Conservation (phyloP, 805 yeast genomes). For the Candida maris region DNA sequence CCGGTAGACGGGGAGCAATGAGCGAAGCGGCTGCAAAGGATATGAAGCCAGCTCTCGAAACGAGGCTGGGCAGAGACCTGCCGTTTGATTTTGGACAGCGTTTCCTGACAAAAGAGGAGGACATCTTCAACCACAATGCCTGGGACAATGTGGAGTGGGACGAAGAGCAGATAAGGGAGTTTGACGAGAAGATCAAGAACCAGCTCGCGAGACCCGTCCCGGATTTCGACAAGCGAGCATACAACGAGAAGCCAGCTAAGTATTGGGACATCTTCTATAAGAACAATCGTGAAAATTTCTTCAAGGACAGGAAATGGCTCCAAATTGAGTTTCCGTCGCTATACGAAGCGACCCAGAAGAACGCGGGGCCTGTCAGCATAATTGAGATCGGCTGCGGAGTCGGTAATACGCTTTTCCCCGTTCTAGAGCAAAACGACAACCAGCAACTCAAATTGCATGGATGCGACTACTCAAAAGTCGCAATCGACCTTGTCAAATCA, state of each 20-base stretch:
- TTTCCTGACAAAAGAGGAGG: slow-evolving; percentile 61
- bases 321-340: slow-evolving; percentile 88
- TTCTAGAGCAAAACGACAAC: slow-evolving; percentile 77
- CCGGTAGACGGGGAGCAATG: too few species aligned
- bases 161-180: slow-evolving; percentile 75
- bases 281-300: slow-evolving; percentile 87
- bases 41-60: slow-evolving; percentile 44
- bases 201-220: slow-evolving; percentile 84
- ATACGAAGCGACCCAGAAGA: slow-evolving; percentile 71
- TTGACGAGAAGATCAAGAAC: slow-evolving; percentile 65
- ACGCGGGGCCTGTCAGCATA: slow-evolving; percentile 66
- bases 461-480: slow-evolving; percentile 85
- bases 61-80: slow-evolving; percentile 74
- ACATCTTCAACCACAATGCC: slow-evolving; percentile 91
- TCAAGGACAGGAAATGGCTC: slow-evolving; percentile 95
- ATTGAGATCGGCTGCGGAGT: slow-evolving; percentile 98
- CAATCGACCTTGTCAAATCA: slow-evolving; percentile 77
- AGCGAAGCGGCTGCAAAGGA: too few species aligned
- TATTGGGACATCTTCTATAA: slow-evolving; percentile 95
- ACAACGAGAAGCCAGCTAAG: slow-evolving; percentile 82
- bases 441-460: slow-evolving; percentile 71
- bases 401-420: slow-evolving; percentile 94
- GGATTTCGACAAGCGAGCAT: slow-evolving; percentile 76
- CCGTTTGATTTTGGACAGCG: slow-evolving; percentile 95
- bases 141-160: slow-evolving; percentile 98